These are phyloP conservation scores for Morella rubra DNA, from an alignment of 306 rosid genomes.

Conservation along the genomic window DNA sequence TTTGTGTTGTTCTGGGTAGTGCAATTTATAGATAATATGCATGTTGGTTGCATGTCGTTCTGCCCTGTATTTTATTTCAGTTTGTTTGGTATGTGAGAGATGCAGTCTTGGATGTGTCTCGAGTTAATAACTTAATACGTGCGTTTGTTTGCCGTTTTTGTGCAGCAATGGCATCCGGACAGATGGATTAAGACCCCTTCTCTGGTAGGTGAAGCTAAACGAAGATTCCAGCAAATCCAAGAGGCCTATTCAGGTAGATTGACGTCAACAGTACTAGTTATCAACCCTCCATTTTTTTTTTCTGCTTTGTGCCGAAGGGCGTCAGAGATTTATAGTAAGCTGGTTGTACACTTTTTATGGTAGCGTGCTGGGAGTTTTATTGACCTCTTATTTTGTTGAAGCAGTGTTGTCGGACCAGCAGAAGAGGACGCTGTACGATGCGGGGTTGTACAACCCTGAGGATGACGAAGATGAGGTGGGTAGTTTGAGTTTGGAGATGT, in stretches of 20 bases:
- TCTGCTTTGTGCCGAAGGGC: not conserved
- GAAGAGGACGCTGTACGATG: conserved; percentile 65
- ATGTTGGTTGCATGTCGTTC: too few species aligned
- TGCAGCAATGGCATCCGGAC: conserved; percentile 92
- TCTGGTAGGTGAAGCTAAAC: conserved; percentile 53
- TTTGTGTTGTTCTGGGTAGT: too few species aligned
- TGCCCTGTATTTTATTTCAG: too few species aligned
- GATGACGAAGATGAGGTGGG: conserved; percentile 72
- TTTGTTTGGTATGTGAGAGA: too few species aligned
- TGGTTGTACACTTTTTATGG: not conserved
- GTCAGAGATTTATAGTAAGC: too few species aligned
- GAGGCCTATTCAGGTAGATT: conserved; percentile 77
- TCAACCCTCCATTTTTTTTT: too few species aligned
- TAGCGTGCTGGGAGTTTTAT: not conserved
- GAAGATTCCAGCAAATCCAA: conserved; percentile 72
- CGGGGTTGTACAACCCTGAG: conserved; percentile 59
- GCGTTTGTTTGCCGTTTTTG: not conserved
- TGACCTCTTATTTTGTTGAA: not conserved
- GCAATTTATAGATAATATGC: too few species aligned
- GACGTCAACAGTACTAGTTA: too few species aligned
- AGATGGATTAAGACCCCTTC: conserved; percentile 64
- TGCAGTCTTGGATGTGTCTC: not conserved
- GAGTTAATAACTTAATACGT: conserved; percentile 8
- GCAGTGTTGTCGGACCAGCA: conserved; percentile 67
- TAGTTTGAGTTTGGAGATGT: not conserved